Conservation (phyloP, 192 early-diverging fungal species). For the Ambispora gerdemannii region DNA sequence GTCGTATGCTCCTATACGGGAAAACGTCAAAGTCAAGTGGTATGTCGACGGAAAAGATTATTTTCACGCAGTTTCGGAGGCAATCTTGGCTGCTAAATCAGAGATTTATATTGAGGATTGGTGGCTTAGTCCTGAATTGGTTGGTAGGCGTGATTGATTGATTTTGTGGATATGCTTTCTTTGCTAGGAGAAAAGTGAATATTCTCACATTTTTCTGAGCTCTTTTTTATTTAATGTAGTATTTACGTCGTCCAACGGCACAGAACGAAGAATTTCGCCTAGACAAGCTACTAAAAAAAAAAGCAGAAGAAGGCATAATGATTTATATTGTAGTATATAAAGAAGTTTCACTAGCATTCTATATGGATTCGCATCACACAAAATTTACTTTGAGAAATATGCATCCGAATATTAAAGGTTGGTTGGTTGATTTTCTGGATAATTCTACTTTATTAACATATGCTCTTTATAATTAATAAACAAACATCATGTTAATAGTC, state of each 20-base stretch:
- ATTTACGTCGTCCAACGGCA: slow-evolving; percentile 66
- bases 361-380: slow-evolving; percentile 69
- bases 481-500: slow-evolving; percentile 40
- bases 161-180: too few species aligned
- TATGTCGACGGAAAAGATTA: slow-evolving; percentile 78
- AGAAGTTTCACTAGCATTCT: slow-evolving; percentile 69
- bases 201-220: too few species aligned
- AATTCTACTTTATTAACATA: not conserved
- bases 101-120: slow-evolving; percentile 76
- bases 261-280: slow-evolving; percentile 72
- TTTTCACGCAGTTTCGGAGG: slow-evolving; percentile 70
- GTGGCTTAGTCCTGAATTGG: slow-evolving; percentile 82
- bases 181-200: too few species aligned
- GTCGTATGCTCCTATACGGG: slow-evolving; percentile 73
- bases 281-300: slow-evolving; percentile 71
- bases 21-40: slow-evolving; percentile 59
- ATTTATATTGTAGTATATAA: slow-evolving; percentile 86
- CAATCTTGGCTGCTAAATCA: slow-evolving; percentile 62
- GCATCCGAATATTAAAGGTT: slow-evolving; percentile 70
- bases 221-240: slow-evolving; percentile 33
- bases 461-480: not conserved
- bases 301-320: slow-evolving; percentile 78
- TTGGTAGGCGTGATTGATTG: slow-evolving; percentile 11
- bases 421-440: too few species aligned
- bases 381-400: slow-evolving; percentile 65